Base-by-base conservation (phyloP, 1,139 yeast species). In the Petasospora fabianii region DNA sequence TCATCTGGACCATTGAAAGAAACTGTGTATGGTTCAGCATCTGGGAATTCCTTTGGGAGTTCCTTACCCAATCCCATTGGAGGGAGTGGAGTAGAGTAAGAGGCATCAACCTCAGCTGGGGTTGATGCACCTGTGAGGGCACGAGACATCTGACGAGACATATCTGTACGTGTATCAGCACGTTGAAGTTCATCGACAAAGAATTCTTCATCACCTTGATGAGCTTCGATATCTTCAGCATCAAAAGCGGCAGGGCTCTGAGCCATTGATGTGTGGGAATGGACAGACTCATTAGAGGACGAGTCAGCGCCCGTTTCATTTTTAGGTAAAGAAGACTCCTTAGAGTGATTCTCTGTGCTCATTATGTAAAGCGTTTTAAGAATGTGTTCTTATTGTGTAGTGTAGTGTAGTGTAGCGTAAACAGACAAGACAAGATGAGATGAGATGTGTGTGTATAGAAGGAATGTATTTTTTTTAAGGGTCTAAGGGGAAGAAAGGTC, bases 1-100 rank as follows among this genome's bases (percentile, higher is more conserved):
- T 79, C 85, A 37, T 73, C 62, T 1, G 76, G 73, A 0, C 84
- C 84, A 51, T 78, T 80, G 51, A 66, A 80, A 1, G 77, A 60
- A 2, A 80, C 86, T 3, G 73, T 68, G 53, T 73, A 80, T 1
- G 65, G 66, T 14, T 66, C 75, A 27, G 68, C 60, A 36, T 69
- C 72, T 3, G 82, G 82, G 36, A 73, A 61, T 10, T 64, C 49
- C 9, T 76, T 73, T 3, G 85, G 85, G 44, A 65, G 69, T 4
- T 66, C 69, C 51, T 76, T 68, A 19, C 69, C 74, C 15, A 73
- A 73, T 24, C 86, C 86, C 84, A 80, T 79, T 27, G 60, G 58
- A 15, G 73, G 71, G 14, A 69, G 51, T 14, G 69, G 63, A 1
- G 62, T 48, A 39, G 57, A 34, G 16, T 40, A 58, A 21, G 60